Evolutionary conservation across 371 early-diverging fungal genomes (phyloP).

Genomic region (Basidiobolus meristosporus): DNA sequence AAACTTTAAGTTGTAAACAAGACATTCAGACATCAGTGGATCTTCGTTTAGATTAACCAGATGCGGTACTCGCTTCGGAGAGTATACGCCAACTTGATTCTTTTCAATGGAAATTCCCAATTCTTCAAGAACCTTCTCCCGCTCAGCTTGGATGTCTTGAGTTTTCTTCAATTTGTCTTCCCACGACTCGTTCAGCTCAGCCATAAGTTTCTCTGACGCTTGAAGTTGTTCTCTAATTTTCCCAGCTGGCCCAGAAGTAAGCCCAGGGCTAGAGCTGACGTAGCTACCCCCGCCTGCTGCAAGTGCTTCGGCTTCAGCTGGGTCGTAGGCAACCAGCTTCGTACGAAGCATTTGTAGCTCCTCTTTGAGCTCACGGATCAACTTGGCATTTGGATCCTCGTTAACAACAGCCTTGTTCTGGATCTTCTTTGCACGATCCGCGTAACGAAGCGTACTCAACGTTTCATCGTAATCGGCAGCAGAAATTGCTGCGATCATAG

Average conservation of each 20-base stretch:
- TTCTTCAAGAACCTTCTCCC: slow-evolving; percentile 62
- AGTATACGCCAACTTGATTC: slow-evolving; percentile 56
- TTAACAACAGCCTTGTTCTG: slow-evolving; percentile 85
- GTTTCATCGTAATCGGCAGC: slow-evolving; percentile 69
- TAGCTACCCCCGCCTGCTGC: too few relatives aligned
- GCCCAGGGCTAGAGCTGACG: slow-evolving; percentile 1
- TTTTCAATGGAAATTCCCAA: slow-evolving; percentile 61
- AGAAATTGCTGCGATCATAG: slow-evolving; percentile 81
- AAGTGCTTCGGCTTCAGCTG: slow-evolving; percentile 13
- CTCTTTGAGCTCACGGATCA: slow-evolving; percentile 75
- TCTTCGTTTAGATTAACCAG: slow-evolving; percentile 81
- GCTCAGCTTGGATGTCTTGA: slow-evolving; percentile 46
- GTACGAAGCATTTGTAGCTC: slow-evolving; percentile 54
- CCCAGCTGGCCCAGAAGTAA: too few relatives aligned
- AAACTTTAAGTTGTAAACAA: slow-evolving; percentile 68
- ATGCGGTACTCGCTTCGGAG: slow-evolving; percentile 70
- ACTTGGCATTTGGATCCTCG: slow-evolving; percentile 68
- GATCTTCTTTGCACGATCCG: slow-evolving; percentile 83
- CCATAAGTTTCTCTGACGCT: slow-evolving; percentile 69
- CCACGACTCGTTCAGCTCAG: slow-evolving; percentile 66
- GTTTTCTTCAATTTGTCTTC: slow-evolving; percentile 67
- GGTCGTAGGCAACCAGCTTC: slow-evolving; percentile 36
- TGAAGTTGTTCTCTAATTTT: slow-evolving; percentile 40
- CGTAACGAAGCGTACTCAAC: slow-evolving; percentile 86
- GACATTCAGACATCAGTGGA: slow-evolving; percentile 78